Evolutionary conservation across 2,329 filamentous ascomycete species (phyloP).

Genomic region (Alternaria ventricosa): DNA sequence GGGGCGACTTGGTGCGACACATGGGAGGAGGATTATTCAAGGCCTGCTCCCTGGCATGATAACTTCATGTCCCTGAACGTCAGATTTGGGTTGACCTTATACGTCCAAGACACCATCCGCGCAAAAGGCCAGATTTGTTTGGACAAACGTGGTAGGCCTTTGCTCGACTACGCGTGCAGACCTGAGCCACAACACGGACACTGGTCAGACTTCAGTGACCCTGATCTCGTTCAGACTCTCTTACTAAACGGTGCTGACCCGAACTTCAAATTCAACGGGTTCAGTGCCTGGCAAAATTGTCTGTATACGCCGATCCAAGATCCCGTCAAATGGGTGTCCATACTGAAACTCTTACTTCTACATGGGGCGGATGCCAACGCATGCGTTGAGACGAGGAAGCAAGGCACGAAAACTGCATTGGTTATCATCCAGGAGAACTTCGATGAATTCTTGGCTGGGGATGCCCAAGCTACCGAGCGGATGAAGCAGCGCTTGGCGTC

Average conservation of each 20-base stretch:
- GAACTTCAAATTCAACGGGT: not conserved
- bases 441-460: not conserved
- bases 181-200: not conserved
- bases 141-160: not conserved
- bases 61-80: not conserved
- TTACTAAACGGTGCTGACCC: not conserved
- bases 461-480: not conserved
- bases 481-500: not conserved
- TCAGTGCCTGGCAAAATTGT: not conserved
- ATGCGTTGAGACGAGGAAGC: fast-evolving
- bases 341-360: not conserved
- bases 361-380: not conserved
- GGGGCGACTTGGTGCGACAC: not conserved
- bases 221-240: too few relatives aligned
- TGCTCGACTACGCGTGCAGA: not conserved
- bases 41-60: not conserved
- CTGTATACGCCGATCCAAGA: not conserved
- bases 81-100: not conserved
- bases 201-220: not conserved
- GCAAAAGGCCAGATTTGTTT: not conserved
- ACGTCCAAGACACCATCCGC: not conserved
- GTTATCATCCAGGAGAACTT: not conserved
- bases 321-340: not conserved
- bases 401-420: too few relatives aligned
- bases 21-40: not conserved